Evolutionary conservation across 768 basidiomycete genomes (phyloP).

Genomic region (Trametes cinnabarina): DNA sequence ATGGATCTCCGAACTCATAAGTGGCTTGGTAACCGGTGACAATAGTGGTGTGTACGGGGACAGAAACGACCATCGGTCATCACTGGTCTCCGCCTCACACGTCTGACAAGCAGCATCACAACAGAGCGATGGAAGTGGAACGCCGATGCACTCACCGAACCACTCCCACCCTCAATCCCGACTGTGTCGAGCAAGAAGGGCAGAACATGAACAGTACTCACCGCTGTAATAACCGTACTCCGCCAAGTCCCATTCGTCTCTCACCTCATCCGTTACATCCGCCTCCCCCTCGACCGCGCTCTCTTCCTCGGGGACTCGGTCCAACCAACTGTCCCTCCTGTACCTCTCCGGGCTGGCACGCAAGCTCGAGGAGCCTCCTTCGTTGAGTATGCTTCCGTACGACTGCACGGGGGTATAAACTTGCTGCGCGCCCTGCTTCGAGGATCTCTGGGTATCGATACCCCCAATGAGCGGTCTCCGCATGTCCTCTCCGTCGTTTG

Average conservation of each 20-base stretch:
- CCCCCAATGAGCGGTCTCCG: constrained; percentile 16
- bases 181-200: not conserved
- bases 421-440: not conserved
- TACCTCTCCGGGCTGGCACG: constrained; percentile 26
- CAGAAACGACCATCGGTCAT: too few species aligned
- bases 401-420: not conserved
- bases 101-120: too few species aligned
- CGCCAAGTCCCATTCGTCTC: constrained; percentile 46
- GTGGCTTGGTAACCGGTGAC: too few species aligned
- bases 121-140: too few species aligned
- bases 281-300: constrained; percentile 31
- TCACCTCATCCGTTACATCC: constrained; percentile 34
- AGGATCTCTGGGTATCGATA: not conserved
- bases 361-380: constrained; percentile 13
- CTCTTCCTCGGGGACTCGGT: constrained; percentile 31
- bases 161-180: too few species aligned
- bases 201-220: constrained; percentile 27
- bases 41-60: too few species aligned
- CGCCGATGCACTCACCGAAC: too few species aligned
- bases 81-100: too few species aligned
- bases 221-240: constrained; percentile 51
- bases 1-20: too few species aligned
- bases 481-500: constrained; percentile 6
- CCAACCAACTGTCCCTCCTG: constrained; percentile 26
- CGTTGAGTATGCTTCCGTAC: constrained; percentile 14